Percentiles rank a stretch among this genome's conserved stretches.
Conservation (phyloP, 768 basidiomycete genomes). For the Lactarius quietus region DNA sequence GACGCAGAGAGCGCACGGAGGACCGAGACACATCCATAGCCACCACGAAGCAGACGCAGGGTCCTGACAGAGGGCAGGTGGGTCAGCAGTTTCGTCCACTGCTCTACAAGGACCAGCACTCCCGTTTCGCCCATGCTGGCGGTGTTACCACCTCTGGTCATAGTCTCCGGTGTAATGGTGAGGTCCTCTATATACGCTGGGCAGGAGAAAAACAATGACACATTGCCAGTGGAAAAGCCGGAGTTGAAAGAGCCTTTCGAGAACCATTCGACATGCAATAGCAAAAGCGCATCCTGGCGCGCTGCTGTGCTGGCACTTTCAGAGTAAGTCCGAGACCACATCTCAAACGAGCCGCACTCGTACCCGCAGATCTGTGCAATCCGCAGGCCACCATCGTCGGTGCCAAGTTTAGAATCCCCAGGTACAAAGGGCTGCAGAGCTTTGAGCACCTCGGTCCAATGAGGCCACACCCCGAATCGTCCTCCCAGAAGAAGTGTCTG, state of each 20-base stretch:
- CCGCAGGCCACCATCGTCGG: constrained; percentile 5
- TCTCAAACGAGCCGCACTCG: not conserved
- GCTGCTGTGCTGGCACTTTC: not conserved
- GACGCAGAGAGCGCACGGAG: not conserved
- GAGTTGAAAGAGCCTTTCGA: not conserved
- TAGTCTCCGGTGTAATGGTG: not conserved
- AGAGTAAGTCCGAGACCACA: not conserved
- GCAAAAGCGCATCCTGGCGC: constrained; percentile 6
- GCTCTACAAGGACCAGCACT: too few relatives aligned
- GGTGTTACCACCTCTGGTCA: too few relatives aligned
- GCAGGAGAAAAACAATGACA: not conserved
- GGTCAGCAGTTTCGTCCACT: not conserved
- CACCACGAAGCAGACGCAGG: not conserved
- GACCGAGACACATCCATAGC: not conserved
- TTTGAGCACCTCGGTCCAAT: not conserved
- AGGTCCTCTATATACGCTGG: not conserved
- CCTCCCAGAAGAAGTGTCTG: constrained; percentile 13
- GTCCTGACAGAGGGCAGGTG: constrained; percentile 1
- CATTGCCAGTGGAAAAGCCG: constrained; percentile 14
- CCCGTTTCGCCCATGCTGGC: not conserved
- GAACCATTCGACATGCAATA: constrained; percentile 6
- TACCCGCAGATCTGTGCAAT: not conserved
- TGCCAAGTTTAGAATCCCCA: not conserved
- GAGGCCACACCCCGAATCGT: not conserved
- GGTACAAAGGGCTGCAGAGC: constrained; percentile 7